Conservation (phyloP, 768 basidiomycete genomes). For the Pulveroboletus ravenelii region DNA sequence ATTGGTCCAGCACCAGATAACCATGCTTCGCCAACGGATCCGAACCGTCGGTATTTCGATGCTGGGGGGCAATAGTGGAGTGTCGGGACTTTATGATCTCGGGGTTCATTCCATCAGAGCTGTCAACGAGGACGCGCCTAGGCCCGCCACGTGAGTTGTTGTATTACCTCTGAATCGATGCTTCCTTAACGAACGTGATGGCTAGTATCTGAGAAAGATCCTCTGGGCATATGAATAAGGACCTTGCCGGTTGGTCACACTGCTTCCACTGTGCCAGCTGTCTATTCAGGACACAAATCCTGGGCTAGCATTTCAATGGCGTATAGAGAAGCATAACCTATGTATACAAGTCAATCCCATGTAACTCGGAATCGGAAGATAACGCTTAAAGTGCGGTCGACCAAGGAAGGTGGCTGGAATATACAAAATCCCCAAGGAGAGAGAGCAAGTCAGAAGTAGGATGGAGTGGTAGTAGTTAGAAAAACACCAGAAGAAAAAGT, state of each 20-base stretch:
- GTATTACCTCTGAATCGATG: background rate
- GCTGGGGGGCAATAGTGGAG: slow-evolving; percentile 76
- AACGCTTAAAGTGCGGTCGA: slow-evolving; percentile 1
- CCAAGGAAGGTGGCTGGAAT: slow-evolving; percentile 5
- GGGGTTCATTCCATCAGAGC: slow-evolving; percentile 77
- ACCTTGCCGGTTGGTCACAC: background rate
- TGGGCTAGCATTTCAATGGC: slow-evolving; percentile 2
- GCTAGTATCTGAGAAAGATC: slow-evolving; percentile 25
- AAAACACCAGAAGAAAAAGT: slow-evolving; percentile 7
- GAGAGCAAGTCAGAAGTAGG: slow-evolving; percentile 7
- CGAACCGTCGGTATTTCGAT: slow-evolving; percentile 83
- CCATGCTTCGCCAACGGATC: slow-evolving; percentile 71
- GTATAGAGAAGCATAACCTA: slow-evolving; percentile 16
- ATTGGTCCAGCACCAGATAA: slow-evolving; percentile 62
- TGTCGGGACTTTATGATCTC: slow-evolving; percentile 74
- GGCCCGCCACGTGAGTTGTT: slow-evolving; percentile 26
- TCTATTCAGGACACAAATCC: slow-evolving; percentile 1
- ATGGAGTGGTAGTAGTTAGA: slow-evolving; percentile 1
- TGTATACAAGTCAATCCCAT: slow-evolving; percentile 22
- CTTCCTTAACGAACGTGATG: background rate
- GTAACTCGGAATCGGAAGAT: slow-evolving; percentile 2
- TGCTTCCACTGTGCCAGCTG: background rate
- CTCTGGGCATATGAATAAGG: slow-evolving; percentile 19
- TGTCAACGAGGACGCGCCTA: slow-evolving; percentile 63
- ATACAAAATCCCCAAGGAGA: slow-evolving; percentile 11